A percentile compares a stretch with the other conserved stretches of the same genome.
phyloP scores from a whole-genome alignment of 164 flowering plant species.

The Vitis rupestris region DNA sequence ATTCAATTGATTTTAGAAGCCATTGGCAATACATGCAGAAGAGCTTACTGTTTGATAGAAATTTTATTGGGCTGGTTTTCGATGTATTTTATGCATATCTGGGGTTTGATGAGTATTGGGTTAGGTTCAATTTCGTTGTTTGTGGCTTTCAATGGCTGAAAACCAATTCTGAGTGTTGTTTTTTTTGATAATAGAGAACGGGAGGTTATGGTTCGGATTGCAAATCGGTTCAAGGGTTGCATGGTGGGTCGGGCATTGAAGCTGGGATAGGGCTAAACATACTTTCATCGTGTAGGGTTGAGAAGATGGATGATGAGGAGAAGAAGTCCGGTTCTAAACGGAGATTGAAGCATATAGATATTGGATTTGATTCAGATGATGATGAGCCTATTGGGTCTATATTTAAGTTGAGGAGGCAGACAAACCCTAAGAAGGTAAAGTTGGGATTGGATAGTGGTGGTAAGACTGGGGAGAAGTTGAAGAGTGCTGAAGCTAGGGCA shows the following conservation, averaged over 20 bases:
- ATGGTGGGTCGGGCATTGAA: slow-evolving; percentile 20
- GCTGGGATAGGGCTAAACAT: slow-evolving; percentile 28
- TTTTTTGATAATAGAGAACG: slow-evolving; percentile 21
- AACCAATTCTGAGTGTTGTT: slow-evolving; percentile 27
- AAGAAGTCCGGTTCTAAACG: slow-evolving; percentile 34
- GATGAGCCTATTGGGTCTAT: slow-evolving; percentile 65
- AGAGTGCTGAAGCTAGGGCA: slow-evolving; percentile 19
- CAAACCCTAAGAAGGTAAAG: slow-evolving; percentile 49
- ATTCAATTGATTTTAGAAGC: neutral
- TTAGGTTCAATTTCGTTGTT: slow-evolving; percentile 3
- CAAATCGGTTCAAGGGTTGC: slow-evolving; percentile 15
- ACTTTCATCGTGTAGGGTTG: slow-evolving; percentile 18
- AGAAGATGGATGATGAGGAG: slow-evolving; percentile 42
- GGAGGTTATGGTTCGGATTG: slow-evolving; percentile 20
- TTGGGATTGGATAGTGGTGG: slow-evolving; percentile 22
- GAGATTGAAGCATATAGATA: slow-evolving; percentile 27
- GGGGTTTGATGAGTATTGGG: slow-evolving; percentile 5
- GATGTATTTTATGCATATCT: neutral
- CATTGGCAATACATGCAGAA: slow-evolving; percentile 7
- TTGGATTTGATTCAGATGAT: slow-evolving; percentile 45
- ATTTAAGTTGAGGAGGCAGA: slow-evolving; percentile 45
- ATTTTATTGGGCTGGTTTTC: neutral
- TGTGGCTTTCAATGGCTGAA: slow-evolving; percentile 11
- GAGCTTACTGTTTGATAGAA: slow-evolving; percentile 6
- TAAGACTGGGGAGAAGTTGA: slow-evolving; percentile 18